Evolutionary conservation across 345 rosid species (phyloP).

Genomic region (Salix viminalis): DNA sequence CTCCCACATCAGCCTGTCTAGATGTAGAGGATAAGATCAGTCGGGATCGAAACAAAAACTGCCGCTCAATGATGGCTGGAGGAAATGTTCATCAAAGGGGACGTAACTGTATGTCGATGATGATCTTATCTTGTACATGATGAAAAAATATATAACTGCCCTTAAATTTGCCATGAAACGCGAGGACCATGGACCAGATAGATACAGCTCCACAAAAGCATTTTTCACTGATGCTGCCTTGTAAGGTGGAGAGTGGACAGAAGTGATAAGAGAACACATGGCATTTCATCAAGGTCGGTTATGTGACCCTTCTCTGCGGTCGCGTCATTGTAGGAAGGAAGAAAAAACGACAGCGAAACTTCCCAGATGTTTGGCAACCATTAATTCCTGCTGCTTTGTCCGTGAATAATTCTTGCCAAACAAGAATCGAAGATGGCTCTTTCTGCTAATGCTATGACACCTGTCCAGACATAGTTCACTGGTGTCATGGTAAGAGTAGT

Average conservation of each 20-base stretch:
- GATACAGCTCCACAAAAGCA: background rate
- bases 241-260: slow-evolving; percentile 14
- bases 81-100: background rate
- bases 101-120: background rate
- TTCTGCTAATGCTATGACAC: too few species aligned
- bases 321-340: background rate
- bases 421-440: background rate
- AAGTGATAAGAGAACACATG: slow-evolving; percentile 7
- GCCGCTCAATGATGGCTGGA: background rate
- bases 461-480: too few species aligned
- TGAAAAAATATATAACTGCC: background rate
- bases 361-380: background rate
- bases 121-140: background rate
- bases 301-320: background rate
- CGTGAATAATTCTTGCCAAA: background rate
- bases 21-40: background rate
- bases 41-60: background rate
- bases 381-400: background rate
- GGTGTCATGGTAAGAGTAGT: too few species aligned
- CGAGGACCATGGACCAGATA: background rate
- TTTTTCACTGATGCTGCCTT: slow-evolving; percentile 7
- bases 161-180: background rate
- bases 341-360: background rate
- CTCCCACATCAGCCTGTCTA: background rate
- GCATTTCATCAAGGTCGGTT: background rate